Evolutionary conservation across 2,329 filamentous ascomycete genomes (phyloP).

Genomic region (Fusarium protoensiforme): DNA sequence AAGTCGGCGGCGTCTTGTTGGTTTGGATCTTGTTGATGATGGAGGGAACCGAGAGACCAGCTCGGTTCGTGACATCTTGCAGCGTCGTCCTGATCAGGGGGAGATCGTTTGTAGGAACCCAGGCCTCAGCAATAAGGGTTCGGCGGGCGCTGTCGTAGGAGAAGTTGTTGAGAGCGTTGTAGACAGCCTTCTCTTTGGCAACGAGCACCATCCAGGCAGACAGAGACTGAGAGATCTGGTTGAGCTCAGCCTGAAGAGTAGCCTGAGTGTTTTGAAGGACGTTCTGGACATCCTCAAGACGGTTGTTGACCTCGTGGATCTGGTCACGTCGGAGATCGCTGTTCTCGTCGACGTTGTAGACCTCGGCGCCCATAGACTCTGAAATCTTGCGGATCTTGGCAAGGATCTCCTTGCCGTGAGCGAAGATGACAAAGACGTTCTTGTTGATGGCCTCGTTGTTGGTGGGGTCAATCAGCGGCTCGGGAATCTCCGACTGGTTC

Average conservation of each 20-base stretch:
- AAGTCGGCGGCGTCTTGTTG: slow-evolving; percentile 97
- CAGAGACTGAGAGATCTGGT: slow-evolving; percentile 90
- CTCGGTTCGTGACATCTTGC: slow-evolving; percentile 95
- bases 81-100: slow-evolving; percentile 91
- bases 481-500: slow-evolving; percentile 99
- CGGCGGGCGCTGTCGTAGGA: slow-evolving; percentile 96
- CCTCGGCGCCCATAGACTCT: slow-evolving; percentile 93
- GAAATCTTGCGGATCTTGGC: slow-evolving; percentile 99
- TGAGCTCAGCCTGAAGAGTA: slow-evolving; percentile 91
- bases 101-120: slow-evolving; percentile 93
- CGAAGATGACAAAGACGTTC: slow-evolving; percentile 99
- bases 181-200: slow-evolving; percentile 98
- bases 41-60: slow-evolving; percentile 94
- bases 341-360: slow-evolving; percentile 98
- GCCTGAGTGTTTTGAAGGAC: slow-evolving; percentile 95
- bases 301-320: slow-evolving; percentile 96
- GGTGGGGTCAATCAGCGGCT: slow-evolving; percentile 89
- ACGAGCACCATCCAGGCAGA: slow-evolving; percentile 98
- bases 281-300: slow-evolving; percentile 89
- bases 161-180: slow-evolving; percentile 94
- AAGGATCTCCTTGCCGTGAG: slow-evolving; percentile 97
- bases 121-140: slow-evolving; percentile 96
- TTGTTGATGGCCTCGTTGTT: slow-evolving; percentile 94
- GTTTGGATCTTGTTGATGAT: slow-evolving; percentile 98
- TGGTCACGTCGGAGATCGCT: slow-evolving; percentile 94